Percentiles rank a stretch among this genome's conserved stretches.
These are phyloP conservation scores for Microstegium vimineum DNA, from an alignment of 176 grass and related monocot species.

Conservation along the genomic window DNA sequence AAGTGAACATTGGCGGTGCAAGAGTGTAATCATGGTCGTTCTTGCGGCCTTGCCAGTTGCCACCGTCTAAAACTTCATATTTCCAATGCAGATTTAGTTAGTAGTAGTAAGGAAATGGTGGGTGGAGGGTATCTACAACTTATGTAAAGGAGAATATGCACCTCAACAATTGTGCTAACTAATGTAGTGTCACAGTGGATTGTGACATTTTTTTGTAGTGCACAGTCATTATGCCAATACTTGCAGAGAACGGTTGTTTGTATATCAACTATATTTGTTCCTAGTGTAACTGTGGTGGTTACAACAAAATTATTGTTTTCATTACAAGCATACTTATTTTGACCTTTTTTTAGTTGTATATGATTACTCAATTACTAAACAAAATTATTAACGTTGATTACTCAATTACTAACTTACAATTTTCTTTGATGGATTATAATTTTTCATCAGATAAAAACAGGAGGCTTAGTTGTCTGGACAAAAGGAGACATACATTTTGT, in stretches of 20 bases:
- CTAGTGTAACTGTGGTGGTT: not conserved
- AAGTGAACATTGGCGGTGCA: not conserved
- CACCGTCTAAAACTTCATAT: not conserved
- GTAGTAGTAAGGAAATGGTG: not conserved
- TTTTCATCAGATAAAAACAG: conserved; percentile 67
- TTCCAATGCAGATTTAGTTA: not conserved
- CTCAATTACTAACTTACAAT: conserved; percentile 1
- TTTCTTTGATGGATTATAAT: not conserved
- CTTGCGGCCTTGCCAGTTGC: not conserved
- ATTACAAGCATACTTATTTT: not conserved
- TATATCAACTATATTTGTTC: not conserved
- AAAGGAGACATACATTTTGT: conserved; percentile 67
- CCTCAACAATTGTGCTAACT: not conserved
- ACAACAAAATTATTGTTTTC: not conserved
- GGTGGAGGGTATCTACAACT: not conserved
- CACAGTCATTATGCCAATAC: not conserved
- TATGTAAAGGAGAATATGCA: not conserved
- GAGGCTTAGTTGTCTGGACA: conserved; percentile 74
- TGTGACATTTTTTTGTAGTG: not conserved
- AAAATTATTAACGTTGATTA: too few species aligned
- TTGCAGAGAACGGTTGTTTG: not conserved
- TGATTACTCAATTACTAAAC: not conserved
- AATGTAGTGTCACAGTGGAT: not conserved
- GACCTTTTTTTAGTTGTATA: not conserved
- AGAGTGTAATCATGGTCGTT: not conserved